A percentile compares a stretch with the other conserved stretches of the same genome.
These are phyloP conservation scores for Cladosporium sphaerospermum DNA, from an alignment of 2,329 filamentous ascomycete species.

Conservation along the genomic window DNA sequence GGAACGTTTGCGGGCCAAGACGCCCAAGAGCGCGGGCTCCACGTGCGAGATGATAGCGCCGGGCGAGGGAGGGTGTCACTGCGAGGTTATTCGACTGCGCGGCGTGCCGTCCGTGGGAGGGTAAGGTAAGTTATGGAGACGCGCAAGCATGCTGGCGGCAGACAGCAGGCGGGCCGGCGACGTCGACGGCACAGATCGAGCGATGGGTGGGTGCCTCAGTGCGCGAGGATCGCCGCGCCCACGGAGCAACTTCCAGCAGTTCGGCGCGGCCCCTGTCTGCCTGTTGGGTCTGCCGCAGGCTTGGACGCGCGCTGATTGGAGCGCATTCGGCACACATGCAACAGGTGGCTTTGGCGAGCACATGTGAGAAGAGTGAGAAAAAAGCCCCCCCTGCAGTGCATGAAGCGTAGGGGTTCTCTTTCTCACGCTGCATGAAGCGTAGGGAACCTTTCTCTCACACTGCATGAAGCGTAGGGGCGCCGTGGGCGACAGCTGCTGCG, in stretches of 20 bases:
- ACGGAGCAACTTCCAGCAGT: conserved; percentile 7
- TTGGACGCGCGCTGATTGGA: neutral
- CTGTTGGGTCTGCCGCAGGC: neutral
- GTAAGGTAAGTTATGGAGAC: neutral
- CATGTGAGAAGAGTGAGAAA: neutral
- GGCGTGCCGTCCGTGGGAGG: neutral
- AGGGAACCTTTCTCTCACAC: neutral
- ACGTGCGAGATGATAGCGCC: neutral
- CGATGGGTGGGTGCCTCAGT: neutral
- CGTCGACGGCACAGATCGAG: neutral
- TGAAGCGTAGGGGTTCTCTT: too few species aligned
- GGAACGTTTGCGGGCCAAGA: too few species aligned
- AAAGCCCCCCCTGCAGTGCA: neutral
- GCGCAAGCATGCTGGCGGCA: neutral
- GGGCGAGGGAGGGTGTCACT: conserved; percentile 3
- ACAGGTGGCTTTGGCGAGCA: neutral
- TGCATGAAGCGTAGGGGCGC: too few species aligned
- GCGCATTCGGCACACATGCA: conserved; percentile 7
- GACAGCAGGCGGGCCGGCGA: neutral
- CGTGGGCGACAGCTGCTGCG: neutral
- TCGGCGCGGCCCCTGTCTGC: neutral
- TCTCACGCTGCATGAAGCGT: neutral
- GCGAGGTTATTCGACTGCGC: neutral
- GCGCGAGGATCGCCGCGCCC: neutral
- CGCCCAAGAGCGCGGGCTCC: neutral